These are phyloP conservation scores for Phascolomyces articulosus DNA, from an alignment of 371 early-diverging fungal species.

Conservation along the genomic window DNA sequence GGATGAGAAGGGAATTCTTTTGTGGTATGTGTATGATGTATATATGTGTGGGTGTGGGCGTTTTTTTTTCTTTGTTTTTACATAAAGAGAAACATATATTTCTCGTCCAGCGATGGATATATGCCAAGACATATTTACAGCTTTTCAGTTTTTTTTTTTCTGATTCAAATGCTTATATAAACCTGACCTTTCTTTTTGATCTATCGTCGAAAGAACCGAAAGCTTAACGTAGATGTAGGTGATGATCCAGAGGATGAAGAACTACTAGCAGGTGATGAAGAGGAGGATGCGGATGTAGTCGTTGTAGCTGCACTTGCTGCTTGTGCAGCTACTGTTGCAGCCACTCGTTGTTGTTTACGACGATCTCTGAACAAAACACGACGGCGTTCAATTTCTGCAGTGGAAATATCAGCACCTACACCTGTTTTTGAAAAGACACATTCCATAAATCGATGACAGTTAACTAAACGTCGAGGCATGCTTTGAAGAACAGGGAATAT, in stretches of 20 bases:
- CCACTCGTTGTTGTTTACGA: conserved; percentile 22
- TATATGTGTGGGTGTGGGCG: too few species aligned
- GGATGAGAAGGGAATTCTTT: too few species aligned
- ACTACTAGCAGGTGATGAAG: neutral
- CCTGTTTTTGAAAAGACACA: conserved; percentile 38
- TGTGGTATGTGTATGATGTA: too few species aligned
- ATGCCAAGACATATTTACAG: neutral
- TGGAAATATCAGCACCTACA: conserved; percentile 42
- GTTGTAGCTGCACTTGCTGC: neutral
- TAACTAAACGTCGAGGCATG: conserved; percentile 67
- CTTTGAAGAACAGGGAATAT: conserved; percentile 66
- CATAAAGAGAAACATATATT: neutral
- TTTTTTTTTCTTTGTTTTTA: neutral
- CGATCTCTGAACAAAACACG: conserved; percentile 46
- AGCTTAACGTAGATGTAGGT: neutral
- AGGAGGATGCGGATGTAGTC: neutral
- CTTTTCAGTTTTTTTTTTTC: neutral
- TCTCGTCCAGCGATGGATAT: neutral
- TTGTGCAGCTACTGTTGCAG: conserved; percentile 4
- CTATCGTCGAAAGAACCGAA: conserved; percentile 7
- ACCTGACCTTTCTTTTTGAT: neutral
- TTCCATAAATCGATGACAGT: conserved; percentile 74
- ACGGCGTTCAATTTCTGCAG: conserved; percentile 52
- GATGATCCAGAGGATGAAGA: neutral
- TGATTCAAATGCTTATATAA: too few species aligned